These are phyloP conservation scores for Potentilla sterilis DNA, from an alignment of 306 rosid species.

Conservation along the genomic window DNA sequence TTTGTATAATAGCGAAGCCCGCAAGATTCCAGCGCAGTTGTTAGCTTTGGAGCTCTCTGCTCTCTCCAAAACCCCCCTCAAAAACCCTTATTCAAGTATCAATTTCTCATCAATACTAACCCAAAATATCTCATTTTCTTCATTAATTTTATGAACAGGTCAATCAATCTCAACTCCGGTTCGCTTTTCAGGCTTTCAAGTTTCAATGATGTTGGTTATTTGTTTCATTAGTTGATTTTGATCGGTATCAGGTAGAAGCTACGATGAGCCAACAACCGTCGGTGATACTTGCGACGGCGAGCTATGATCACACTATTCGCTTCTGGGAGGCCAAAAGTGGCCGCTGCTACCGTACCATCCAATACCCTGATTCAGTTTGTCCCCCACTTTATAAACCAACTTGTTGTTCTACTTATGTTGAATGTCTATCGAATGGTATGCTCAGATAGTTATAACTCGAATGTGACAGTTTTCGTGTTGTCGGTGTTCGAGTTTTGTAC, in stretches of 20 bases:
- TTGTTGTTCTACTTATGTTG: too few species aligned
- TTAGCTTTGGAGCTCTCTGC: constrained; percentile 4
- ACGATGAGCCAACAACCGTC: constrained; percentile 90
- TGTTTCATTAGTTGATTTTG: background rate
- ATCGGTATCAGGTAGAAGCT: constrained; percentile 8
- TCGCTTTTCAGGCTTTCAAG: background rate
- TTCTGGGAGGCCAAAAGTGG: constrained; percentile 99
- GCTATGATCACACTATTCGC: constrained; percentile 95
- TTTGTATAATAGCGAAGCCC: background rate
- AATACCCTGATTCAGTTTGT: constrained; percentile 90
- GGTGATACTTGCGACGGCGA: constrained; percentile 92
- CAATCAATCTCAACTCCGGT: background rate
- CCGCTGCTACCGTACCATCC: constrained; percentile 95
- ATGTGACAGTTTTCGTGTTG: too few species aligned
- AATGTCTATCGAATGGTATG: background rate
- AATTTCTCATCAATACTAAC: background rate
- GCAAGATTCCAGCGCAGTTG: constrained; percentile 7
- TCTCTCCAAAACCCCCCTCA: constrained; percentile 12
- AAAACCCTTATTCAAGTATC: constrained; percentile 23
- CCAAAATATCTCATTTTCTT: background rate
- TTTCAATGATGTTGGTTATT: background rate
- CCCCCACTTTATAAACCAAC: background rate
- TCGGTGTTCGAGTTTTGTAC: too few species aligned
- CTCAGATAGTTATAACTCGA: background rate
- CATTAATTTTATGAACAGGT: background rate